Percentiles rank a stretch among this genome's conserved stretches.
These are phyloP conservation scores for Nasturtium officinale DNA, from an alignment of 345 rosid species.

Conservation along the genomic window DNA sequence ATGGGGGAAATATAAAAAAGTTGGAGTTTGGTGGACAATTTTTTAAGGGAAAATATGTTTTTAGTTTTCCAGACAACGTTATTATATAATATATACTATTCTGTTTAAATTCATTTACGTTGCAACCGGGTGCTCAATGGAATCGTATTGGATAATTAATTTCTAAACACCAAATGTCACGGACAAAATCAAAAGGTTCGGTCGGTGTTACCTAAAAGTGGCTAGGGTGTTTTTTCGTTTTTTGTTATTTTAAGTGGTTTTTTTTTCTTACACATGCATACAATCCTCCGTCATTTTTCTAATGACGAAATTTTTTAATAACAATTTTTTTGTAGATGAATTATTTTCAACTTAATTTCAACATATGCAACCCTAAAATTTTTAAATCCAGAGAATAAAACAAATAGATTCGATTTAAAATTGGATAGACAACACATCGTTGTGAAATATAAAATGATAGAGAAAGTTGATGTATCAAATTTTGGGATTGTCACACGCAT, in stretches of 20 bases:
- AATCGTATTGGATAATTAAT: not conserved
- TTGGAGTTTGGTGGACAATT: not conserved
- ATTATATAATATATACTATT: too few relatives aligned
- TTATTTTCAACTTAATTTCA: not conserved
- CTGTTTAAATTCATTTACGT: not conserved
- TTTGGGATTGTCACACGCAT: not conserved
- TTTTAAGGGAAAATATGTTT: not conserved
- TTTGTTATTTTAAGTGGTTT: not conserved
- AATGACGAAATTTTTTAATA: not conserved
- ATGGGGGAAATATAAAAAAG: not conserved
- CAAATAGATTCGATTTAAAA: not conserved
- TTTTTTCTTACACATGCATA: not conserved
- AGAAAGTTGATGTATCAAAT: slow-evolving; percentile 6
- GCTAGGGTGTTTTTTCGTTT: not conserved
- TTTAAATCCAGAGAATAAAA: too few relatives aligned
- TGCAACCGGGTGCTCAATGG: not conserved
- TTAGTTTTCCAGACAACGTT: not conserved
- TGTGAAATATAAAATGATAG: not conserved
- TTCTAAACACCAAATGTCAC: slow-evolving; percentile 12
- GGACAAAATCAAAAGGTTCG: slow-evolving; percentile 3
- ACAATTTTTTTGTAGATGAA: not conserved
- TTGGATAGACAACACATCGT: not conserved
- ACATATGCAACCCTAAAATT: not conserved
- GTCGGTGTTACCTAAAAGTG: slow-evolving; percentile 9
- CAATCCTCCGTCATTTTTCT: not conserved